These are phyloP conservation scores for Pseudevernia furfuracea DNA, from an alignment of 495 filamentous ascomycete genomes.

Conservation along the genomic window DNA sequence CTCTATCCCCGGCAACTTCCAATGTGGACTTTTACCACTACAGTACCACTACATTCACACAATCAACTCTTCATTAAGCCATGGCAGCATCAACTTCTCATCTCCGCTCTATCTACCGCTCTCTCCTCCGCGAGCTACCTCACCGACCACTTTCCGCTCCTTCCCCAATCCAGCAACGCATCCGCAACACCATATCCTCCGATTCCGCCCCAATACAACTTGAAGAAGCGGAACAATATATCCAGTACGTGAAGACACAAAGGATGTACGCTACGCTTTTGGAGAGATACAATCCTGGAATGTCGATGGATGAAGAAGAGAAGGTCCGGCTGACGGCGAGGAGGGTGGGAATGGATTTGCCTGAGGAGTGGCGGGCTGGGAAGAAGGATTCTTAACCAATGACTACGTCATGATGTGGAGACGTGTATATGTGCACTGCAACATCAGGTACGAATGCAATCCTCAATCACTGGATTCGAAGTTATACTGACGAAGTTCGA, in stretches of 20 bases:
- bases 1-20: neutral
- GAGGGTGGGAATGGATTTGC: slow-evolving; percentile 84
- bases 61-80: neutral
- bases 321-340: slow-evolving; percentile 72
- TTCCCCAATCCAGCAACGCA: slow-evolving; percentile 39
- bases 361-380: slow-evolving; percentile 40
- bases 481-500: neutral
- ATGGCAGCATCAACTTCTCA: slow-evolving; percentile 32
- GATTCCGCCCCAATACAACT: slow-evolving; percentile 33
- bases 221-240: slow-evolving; percentile 64
- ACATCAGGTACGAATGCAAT: neutral
- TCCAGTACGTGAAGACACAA: slow-evolving; percentile 75
- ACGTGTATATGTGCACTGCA: neutral
- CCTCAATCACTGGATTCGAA: neutral
- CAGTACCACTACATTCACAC: neutral
- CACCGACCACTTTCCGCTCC: slow-evolving; percentile 50
- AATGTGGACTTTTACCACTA: too few relatives aligned
- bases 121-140: slow-evolving; percentile 85
- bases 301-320: slow-evolving; percentile 79
- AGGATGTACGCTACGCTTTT: slow-evolving; percentile 68
- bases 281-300: slow-evolving; percentile 88
- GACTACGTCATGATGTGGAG: too few relatives aligned
- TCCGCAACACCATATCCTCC: slow-evolving; percentile 47
- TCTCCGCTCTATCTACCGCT: slow-evolving; percentile 76
- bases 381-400: slow-evolving; percentile 8